These are phyloP conservation scores for Steccherinum ochraceum DNA, from an alignment of 768 basidiomycete genomes.

Conservation along the genomic window DNA sequence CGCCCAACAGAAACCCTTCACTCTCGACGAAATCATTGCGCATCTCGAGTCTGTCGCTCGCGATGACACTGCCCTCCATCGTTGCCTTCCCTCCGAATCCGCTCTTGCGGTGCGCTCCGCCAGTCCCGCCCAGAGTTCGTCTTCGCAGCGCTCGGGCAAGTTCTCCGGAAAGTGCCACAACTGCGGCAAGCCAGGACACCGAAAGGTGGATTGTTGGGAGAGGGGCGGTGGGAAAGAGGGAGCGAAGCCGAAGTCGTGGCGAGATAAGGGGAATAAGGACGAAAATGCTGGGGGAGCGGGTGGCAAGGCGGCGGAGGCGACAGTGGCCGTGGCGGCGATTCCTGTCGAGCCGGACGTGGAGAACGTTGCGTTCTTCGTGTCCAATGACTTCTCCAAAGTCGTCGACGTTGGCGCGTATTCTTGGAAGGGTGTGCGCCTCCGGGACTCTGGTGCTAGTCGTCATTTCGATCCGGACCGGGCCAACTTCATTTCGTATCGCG, in stretches of 20 bases:
- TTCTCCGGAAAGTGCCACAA: conserved; percentile 12
- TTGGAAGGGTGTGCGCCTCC: conserved; percentile 1
- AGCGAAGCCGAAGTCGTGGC: conserved; percentile 1
- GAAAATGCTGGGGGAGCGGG: background rate
- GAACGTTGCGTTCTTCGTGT: conserved; percentile 1
- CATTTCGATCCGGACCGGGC: conserved; percentile 13
- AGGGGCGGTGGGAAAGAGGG: conserved; percentile 16
- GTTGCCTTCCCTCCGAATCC: background rate
- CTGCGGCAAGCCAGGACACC: conserved; percentile 14
- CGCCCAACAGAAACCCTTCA: background rate
- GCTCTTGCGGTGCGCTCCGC: no score
- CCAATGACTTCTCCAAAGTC: conserved; percentile 6
- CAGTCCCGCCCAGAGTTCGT: no score
- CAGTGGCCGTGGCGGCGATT: background rate
- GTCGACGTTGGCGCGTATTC: background rate
- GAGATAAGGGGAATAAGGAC: background rate
- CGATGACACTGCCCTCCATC: background rate
- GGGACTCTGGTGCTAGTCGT: conserved; percentile 13
- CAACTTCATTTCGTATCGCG: conserved; percentile 6
- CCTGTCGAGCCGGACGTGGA: background rate
- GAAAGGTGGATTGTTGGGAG: conserved; percentile 12
- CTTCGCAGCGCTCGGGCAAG: background rate
- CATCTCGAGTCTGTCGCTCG: conserved; percentile 5
- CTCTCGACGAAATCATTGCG: conserved; percentile 1
- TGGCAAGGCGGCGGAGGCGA: background rate